A percentile compares a stretch with the other conserved stretches of the same genome.
These are phyloP conservation scores for Paramecium pentaurelia DNA, from an alignment of 73 alveolate species.

Conservation along the genomic window DNA sequence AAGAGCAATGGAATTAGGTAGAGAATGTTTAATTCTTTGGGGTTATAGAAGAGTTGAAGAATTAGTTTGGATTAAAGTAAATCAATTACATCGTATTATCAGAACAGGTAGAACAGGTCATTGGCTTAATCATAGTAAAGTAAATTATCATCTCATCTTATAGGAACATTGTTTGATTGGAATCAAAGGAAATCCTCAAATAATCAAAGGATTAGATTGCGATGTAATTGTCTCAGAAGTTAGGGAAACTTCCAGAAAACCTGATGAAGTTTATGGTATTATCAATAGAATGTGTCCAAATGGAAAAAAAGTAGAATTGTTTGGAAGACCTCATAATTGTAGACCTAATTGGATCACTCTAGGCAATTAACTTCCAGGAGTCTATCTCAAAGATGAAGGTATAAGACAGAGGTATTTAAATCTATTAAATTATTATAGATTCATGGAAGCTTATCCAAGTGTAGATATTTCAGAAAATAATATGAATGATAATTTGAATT, in stretches of 20 bases:
- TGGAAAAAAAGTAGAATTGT: conserved; percentile 92
- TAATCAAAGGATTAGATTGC: conserved; percentile 79
- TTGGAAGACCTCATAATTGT: conserved; percentile 93
- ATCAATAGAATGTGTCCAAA: conserved; percentile 92
- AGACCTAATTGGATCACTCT: conserved; percentile 87
- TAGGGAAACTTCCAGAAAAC: conserved; percentile 96
- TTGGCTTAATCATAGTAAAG: conserved; percentile 93
- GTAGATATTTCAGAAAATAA: conserved; percentile 45
- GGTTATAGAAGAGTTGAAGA: conserved; percentile 94
- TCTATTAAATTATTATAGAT: conserved; percentile 57
- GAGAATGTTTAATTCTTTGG: conserved; percentile 94
- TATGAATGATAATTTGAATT: conserved; percentile 37
- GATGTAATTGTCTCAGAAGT: conserved; percentile 95
- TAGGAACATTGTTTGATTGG: conserved; percentile 92
- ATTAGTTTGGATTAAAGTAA: conserved; percentile 97
- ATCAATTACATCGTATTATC: conserved; percentile 90
- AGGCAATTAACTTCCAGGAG: conserved; percentile 89
- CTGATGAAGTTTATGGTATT: conserved; percentile 96
- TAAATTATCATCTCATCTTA: neutral
- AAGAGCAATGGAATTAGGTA: conserved; percentile 96
- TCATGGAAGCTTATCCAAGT: conserved; percentile 79
- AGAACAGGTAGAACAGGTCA: conserved; percentile 99
- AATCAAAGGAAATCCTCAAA: conserved; percentile 79
- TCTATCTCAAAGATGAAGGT: conserved; percentile 78
- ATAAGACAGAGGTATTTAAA: neutral